A percentile compares a stretch with the other conserved stretches of the same genome.
phyloP scores from a whole-genome alignment of 2,329 filamentous ascomycete species.

The Aotearoamyces nothofagi region DNA sequence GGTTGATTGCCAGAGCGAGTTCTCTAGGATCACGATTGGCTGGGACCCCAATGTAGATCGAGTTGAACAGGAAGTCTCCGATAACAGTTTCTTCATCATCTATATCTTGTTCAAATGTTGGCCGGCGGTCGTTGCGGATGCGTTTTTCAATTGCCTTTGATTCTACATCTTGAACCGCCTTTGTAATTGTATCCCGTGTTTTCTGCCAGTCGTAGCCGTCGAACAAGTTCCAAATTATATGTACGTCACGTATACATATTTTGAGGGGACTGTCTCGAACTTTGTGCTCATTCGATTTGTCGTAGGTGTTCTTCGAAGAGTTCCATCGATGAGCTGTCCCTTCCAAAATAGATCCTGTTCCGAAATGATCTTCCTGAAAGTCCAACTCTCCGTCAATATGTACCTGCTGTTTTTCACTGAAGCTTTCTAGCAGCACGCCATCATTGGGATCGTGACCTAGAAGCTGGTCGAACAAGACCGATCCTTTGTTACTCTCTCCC shows the following conservation, averaged over 20 bases:
- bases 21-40: conserved; percentile 74
- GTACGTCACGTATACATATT: conserved; percentile 69
- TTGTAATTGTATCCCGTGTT: conserved; percentile 73
- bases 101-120: conserved; percentile 44
- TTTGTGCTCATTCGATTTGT: conserved; percentile 44
- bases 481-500: conserved; percentile 5
- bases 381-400: conserved; percentile 47
- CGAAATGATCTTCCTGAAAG: conserved; percentile 69
- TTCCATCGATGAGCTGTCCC: conserved; percentile 69
- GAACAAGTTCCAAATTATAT: conserved; percentile 94
- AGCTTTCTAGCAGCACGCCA: conserved; percentile 28
- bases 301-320: conserved; percentile 61
- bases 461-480: conserved; percentile 13
- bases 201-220: conserved; percentile 94
- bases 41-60: conserved; percentile 91
- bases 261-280: conserved; percentile 56
- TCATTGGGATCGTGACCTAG: conserved; percentile 26
- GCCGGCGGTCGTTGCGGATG: conserved; percentile 37
- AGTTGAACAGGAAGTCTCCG: conserved; percentile 95
- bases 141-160: conserved; percentile 64
- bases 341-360: conserved; percentile 40
- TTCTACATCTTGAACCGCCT: conserved; percentile 81
- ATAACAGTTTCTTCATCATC: conserved; percentile 75
- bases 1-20: conserved; percentile 71
- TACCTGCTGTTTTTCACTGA: conserved; percentile 25